Conservation (phyloP, 2,329 filamentous ascomycete genomes). For the Pseudopyrenochaeta lycopersici region DNA sequence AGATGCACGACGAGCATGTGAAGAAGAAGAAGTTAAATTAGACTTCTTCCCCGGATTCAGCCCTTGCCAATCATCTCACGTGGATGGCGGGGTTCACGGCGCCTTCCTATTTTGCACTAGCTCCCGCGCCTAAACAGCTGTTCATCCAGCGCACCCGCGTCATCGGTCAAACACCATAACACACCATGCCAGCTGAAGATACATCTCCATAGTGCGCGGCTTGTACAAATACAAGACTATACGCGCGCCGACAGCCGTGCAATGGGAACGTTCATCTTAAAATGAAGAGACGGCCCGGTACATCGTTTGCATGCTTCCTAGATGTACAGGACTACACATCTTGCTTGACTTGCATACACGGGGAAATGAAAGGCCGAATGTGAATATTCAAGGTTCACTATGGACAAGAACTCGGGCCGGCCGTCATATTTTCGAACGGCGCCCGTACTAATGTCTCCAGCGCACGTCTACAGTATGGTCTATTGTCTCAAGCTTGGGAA, state of each 20-base stretch:
- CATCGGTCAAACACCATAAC: conserved; percentile 1
- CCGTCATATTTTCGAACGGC: background rate
- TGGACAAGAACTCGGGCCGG: too few relatives aligned
- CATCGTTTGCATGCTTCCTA: background rate
- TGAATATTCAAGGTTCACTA: too few relatives aligned
- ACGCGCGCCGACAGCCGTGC: background rate
- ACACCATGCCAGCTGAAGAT: conserved; percentile 7
- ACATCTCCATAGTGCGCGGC: conserved; percentile 3
- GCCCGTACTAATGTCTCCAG: background rate
- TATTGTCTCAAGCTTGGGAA: too few relatives aligned
- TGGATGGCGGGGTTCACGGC: conserved; percentile 12
- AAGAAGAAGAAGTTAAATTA: conserved; percentile 17
- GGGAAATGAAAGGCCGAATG: too few relatives aligned
- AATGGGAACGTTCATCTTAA: background rate
- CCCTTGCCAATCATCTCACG: conserved; percentile 23
- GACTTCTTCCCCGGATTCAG: conserved; percentile 23
- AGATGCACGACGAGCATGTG: conserved; percentile 17
- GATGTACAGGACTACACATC: too few relatives aligned
- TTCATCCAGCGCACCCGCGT: background rate
- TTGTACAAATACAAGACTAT: background rate
- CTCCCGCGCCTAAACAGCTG: conserved; percentile 11
- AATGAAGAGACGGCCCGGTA: background rate
- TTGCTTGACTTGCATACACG: too few relatives aligned
- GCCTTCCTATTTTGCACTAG: conserved; percentile 27
- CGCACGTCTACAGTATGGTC: background rate